Evolutionary conservation across 1,284 basidiomycete genomes (phyloP), one percentile per base, ranked within the genome.

Genomic region (Entoloma clypeatum): DNA sequence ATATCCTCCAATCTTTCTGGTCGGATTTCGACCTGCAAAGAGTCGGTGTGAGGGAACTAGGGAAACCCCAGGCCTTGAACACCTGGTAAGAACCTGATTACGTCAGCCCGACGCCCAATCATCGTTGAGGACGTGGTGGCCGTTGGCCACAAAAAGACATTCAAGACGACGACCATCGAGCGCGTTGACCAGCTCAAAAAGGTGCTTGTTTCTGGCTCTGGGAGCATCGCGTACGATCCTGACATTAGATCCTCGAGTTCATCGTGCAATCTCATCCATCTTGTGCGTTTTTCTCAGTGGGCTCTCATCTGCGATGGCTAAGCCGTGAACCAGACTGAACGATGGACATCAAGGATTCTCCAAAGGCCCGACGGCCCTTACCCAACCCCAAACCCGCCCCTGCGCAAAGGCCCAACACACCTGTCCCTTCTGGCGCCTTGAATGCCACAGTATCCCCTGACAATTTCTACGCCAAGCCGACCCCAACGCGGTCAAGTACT

Each of bases 271-370:
- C 21, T n/a, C 17, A 22, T 25, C 33, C 40, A 13, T 41, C 31
- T 35, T 29, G 36, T 46, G 22, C 2, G 30, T 38, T n/a, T n/a
- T 38, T 13, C 10, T 19, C 9, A 14, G 36, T 38, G 28, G 10
- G 36, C 29, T 27, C 25, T 35, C 24, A 43, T 34, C 30, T 34
- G 36, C 28, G 36, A 29, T 40, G 27, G 4, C n/a, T n/a, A n/a
- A 23, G 37, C 35, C n/a, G 27, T 21, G n/a, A 14, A 11, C 7
- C 3, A n/a, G 23, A 32, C 36, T 14, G 5, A 17, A 35, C 41
- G 30, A 69, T 69, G 67, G 68, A 71, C 23, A 62, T 60, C 40
- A 57, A 62, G 35, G 66, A 69, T n/a, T 47, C 55, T 36, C 54
- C 61, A 7, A 67, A 65, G 47, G 51, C 58, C 24, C 60, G 66